Conservation (phyloP, 768 basidiomycete species). For the Steccherinum ochraceum region DNA sequence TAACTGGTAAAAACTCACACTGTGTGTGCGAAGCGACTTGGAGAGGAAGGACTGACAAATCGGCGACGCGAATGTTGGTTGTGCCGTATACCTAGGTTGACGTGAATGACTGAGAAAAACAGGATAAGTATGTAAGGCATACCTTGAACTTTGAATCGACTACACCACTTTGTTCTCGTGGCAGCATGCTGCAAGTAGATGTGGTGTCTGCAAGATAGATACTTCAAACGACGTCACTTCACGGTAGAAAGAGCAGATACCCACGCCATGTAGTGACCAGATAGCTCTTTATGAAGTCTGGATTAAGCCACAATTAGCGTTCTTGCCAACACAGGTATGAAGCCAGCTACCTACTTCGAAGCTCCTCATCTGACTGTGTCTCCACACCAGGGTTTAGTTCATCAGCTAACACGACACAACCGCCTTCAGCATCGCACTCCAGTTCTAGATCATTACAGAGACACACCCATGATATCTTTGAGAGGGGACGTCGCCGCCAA, state of each 20-base stretch:
- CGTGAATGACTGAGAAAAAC: neutral
- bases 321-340: neutral
- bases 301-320: neutral
- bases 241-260: neutral
- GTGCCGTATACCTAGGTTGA: neutral
- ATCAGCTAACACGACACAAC: neutral
- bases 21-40: neutral
- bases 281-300: neutral
- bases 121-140: neutral
- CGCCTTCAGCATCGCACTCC: neutral
- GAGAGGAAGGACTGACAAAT: neutral
- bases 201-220: conserved; percentile 22
- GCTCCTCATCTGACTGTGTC: neutral
- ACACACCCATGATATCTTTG: neutral
- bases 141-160: conserved; percentile 31
- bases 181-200: conserved; percentile 35
- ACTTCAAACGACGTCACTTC: neutral
- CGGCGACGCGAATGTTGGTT: neutral
- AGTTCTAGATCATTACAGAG: neutral
- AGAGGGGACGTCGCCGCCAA: no score
- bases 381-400: neutral
- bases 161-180: conserved; percentile 30
- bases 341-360: conserved; percentile 1
- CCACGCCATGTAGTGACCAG: neutral
- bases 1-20: neutral